Evolutionary conservation across 208 protist genomes (phyloP), one percentile per base, ranked within the genome.

Genomic region (Acanthamoeba castellanii): DNA sequence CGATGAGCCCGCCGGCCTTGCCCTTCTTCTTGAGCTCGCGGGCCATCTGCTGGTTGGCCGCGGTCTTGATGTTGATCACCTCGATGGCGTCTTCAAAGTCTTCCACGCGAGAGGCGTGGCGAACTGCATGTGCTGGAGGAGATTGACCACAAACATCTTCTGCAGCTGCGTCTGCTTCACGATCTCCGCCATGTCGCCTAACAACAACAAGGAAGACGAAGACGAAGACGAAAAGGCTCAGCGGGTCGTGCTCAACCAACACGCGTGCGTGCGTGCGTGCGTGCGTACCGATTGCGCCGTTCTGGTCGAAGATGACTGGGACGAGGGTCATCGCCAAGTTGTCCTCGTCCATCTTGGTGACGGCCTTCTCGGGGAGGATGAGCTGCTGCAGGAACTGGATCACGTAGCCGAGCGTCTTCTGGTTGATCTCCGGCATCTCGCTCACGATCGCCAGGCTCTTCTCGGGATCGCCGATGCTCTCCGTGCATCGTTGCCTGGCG

Each of bases 41-140:
- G 0, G 84, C 84, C 84, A 90, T 90, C 11, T 90, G 84, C 59
- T 68, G 50, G 84, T 66, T 90, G 32, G 84, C 84, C 25, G 84
- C 84, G 84, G 50, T 37, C 84, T 90, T 90, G 84, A 90, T 90
- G 84, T 90, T 90, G 59, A 90, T 90, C 55, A 90, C 84, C 52
- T 90, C 84, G 27, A 90, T 68, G 32, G 84, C 84, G n/a, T 90
- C 84, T 37, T 90, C 84, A 20, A 90, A 90, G 84, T 68, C 52
- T 90, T 61, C 55, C 50, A 90, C 6, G 50, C 13, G 84, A 90
- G 50, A 8, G 50, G 59, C 59, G 52, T 47, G 34, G 20, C 14
- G 84, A 90, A 90, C 84, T 61, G 64, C 50, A 66, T 66, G 32
- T 90, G 84, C 34, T 37, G 84, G 32, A 90, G 42, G 25, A 90